Evolutionary conservation across 495 filamentous ascomycete species (phyloP).

Genomic region (Penicillium odoratum): DNA sequence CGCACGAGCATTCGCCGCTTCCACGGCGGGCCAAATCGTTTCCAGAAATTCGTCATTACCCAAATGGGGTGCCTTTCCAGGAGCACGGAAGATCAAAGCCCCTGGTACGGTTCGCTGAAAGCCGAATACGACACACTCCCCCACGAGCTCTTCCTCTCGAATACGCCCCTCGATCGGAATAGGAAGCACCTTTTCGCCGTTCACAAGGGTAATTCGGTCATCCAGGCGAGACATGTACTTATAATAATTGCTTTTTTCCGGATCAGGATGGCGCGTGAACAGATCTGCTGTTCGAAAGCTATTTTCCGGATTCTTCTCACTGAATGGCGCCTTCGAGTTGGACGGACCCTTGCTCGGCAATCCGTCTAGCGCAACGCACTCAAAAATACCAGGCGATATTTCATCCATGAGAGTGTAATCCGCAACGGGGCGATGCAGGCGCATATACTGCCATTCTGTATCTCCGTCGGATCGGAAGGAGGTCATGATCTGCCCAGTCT

Average conservation of each 20-base stretch:
- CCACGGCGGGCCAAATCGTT: conserved; percentile 53
- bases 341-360: conserved; percentile 65
- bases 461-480: conserved; percentile 49
- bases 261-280: conserved; percentile 52
- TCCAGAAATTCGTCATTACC: conserved; percentile 48
- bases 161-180: conserved; percentile 57
- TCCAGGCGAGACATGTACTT: conserved; percentile 61
- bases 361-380: conserved; percentile 57
- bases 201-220: conserved; percentile 60
- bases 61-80: conserved; percentile 33
- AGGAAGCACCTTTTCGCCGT: conserved; percentile 70
- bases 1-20: conserved; percentile 45
- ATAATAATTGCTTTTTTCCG: conserved; percentile 52
- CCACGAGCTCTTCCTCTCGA: conserved; percentile 33
- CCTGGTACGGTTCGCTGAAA: conserved; percentile 39
- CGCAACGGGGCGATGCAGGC: conserved; percentile 37
- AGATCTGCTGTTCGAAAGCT: conserved; percentile 43
- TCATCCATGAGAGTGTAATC: conserved; percentile 53
- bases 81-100: conserved; percentile 49
- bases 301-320: conserved; percentile 49
- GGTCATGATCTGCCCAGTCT: conserved; percentile 58
- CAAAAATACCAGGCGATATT: conserved; percentile 52
- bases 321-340: conserved; percentile 59
- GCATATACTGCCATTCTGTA: conserved; percentile 67
- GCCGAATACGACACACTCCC: conserved; percentile 44